Base-by-base conservation (phyloP, 2,329 filamentous ascomycete genomes). In the Thelonectria blattea region DNA sequence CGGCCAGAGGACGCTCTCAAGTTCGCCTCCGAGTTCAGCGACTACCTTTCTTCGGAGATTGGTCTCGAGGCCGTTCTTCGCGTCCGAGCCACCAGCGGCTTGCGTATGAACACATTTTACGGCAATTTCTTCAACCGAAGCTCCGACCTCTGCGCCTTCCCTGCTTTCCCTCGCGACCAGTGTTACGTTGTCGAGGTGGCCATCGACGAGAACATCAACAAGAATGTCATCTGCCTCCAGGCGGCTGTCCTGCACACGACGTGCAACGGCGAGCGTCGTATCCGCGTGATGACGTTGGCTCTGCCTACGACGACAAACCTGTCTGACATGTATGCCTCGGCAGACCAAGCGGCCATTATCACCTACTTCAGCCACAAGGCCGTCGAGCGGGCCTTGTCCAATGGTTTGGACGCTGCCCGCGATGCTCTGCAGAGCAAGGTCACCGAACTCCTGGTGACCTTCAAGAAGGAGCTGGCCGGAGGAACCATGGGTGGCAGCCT, bases 81-180 rank as follows among this genome's bases (percentile, higher is more conserved):
- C 74, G 95, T 99, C 41, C 90, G 95, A 67, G 95, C 95, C 17
- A 97, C 93, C 2, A 98, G 93, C 22, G 95, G 95, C 53, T 80
- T 99, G 60, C 88, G 95, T 55, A 98, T 98, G 91, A 97, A 89
- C 80, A 93, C 94, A 2, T 99, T 99, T 79, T 99, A 98, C 77
- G 95, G 95, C 68, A 99, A 99, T 81, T 99, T 99, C 79, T 99
- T 99, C 84, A 99, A 98, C 81, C 87, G 95, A 69, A 97, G 92
- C 74, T 97, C 93, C 15, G 95, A 99, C 79, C 87, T 99, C 32
- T 98, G 95, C 75, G 95, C 95, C 12, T 99, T 99, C 84, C 95
- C 95, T 2, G 93, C 95, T 0, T 98, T 99, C 82, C 95, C 95
- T 32, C 90, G 95, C 73, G 95, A 99, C 72, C 95, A 99, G 76